Percentiles rank a stretch among this genome's conserved stretches.
Conservation (phyloP, 495 filamentous ascomycete genomes). For the Hypomontagnella monticulosa region DNA sequence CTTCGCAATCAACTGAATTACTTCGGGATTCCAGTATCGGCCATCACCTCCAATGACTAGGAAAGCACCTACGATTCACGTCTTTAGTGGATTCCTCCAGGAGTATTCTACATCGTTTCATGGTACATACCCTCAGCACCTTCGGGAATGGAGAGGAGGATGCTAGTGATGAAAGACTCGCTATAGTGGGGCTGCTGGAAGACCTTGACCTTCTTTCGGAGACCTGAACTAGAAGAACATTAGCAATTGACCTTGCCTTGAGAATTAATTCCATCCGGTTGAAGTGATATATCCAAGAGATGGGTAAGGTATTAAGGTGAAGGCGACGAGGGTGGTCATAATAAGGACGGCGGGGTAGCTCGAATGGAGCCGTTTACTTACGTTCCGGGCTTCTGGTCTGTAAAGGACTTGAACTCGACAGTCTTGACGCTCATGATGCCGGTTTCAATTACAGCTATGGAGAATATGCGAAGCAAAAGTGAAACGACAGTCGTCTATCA, state of each 20-base stretch:
- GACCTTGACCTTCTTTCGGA: slow-evolving; percentile 97
- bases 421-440: slow-evolving; percentile 75
- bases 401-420: slow-evolving; percentile 79
- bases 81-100: neutral
- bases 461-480: neutral
- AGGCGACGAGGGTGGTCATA: slow-evolving; percentile 13
- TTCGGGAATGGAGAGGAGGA: slow-evolving; percentile 95
- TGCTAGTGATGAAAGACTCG: slow-evolving; percentile 92
- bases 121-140: slow-evolving; percentile 69
- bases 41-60: slow-evolving; percentile 98
- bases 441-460: neutral
- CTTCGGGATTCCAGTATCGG: slow-evolving; percentile 95
- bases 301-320: neutral
- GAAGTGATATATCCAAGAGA: neutral
- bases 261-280: slow-evolving; percentile 4
- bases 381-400: slow-evolving; percentile 99
- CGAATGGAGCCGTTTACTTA: slow-evolving; percentile 65
- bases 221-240: slow-evolving; percentile 76
- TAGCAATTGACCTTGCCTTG: slow-evolving; percentile 34
- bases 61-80: slow-evolving; percentile 66
- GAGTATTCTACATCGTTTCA: neutral
- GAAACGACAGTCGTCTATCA: too few relatives aligned
- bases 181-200: slow-evolving; percentile 96
- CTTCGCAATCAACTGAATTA: slow-evolving; percentile 95
- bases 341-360: slow-evolving; percentile 46